Conservation (phyloP, 805 yeast genomes). For the Sugiyamaella floridensis region DNA sequence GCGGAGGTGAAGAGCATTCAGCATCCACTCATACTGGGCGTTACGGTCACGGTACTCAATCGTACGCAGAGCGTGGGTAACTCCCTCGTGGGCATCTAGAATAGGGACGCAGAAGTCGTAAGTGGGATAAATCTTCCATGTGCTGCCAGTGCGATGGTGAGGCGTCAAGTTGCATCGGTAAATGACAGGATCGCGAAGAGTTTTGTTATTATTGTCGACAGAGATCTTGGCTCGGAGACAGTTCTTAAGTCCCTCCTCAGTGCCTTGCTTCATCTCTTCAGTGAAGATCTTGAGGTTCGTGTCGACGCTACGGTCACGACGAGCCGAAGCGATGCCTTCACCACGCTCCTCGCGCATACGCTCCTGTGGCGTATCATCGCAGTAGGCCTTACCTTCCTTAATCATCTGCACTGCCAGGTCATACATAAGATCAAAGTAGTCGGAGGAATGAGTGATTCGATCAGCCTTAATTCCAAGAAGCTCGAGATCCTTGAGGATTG, state of each 20-base stretch:
- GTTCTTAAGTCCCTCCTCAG: constrained; percentile 84
- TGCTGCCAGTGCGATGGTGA: constrained; percentile 89
- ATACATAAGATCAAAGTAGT: constrained; percentile 88
- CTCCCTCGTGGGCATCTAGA: constrained; percentile 93
- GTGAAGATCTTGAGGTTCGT: constrained; percentile 83
- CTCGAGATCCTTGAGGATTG: constrained; percentile 86
- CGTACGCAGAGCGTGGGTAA: constrained; percentile 95
- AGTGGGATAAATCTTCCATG: constrained; percentile 96
- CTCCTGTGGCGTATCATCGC: constrained; percentile 93
- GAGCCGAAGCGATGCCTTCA: constrained; percentile 88
- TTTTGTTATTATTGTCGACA: constrained; percentile 83
- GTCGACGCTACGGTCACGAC: constrained; percentile 89
- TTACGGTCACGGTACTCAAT: constrained; percentile 98
- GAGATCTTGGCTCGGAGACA: constrained; percentile 97
- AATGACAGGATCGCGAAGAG: constrained; percentile 95
- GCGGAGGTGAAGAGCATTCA: constrained; percentile 71
- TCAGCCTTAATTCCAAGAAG: constrained; percentile 93
- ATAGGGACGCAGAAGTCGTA: constrained; percentile 98
- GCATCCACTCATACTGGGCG: constrained; percentile 96
- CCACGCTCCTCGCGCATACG: constrained; percentile 98
- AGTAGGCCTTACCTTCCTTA: constrained; percentile 93
- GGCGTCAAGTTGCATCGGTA: constrained; percentile 97
- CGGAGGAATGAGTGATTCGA: constrained; percentile 78
- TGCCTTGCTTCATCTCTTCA: constrained; percentile 88
- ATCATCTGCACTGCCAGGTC: constrained; percentile 78